These are phyloP conservation scores for Mortierella sp. DNA, from an alignment of 371 early-diverging fungal genomes.

Conservation along the genomic window DNA sequence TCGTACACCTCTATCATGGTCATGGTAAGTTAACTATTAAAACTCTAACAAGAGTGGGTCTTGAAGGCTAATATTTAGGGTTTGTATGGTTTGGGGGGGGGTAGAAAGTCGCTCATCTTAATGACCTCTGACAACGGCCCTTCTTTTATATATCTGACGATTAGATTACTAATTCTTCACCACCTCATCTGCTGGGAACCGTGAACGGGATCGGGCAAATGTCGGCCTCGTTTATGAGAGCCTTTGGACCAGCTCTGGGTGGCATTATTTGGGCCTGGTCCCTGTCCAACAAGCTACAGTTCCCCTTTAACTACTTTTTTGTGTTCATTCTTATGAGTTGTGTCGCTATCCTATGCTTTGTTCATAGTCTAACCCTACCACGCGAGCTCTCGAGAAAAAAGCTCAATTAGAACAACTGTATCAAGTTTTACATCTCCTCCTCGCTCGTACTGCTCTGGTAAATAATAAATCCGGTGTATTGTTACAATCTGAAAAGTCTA, in stretches of 20 bases:
- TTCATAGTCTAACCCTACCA: conserved; percentile 59
- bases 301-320: conserved; percentile 72
- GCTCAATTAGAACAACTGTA: background rate
- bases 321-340: conserved; percentile 63
- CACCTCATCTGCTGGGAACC: conserved; percentile 65
- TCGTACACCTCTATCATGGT: conserved; percentile 72
- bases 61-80: too few relatives aligned
- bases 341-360: conserved; percentile 49
- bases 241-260: conserved; percentile 74
- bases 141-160: too few relatives aligned
- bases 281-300: conserved; percentile 59
- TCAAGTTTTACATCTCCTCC: background rate
- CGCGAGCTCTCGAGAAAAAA: conserved; percentile 18
- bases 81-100: too few relatives aligned
- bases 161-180: conserved; percentile 70
- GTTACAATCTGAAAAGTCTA: too few relatives aligned
- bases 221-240: conserved; percentile 68
- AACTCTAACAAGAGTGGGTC: background rate
- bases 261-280: conserved; percentile 76
- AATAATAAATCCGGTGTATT: too few relatives aligned
- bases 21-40: conserved; percentile 51
- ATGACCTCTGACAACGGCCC: too few relatives aligned
- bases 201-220: conserved; percentile 79
- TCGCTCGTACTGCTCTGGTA: too few relatives aligned
- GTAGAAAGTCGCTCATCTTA: too few relatives aligned